phyloP scores from a whole-genome alignment of 192 early-diverging fungal species.

The Linnemannia zychae region DNA sequence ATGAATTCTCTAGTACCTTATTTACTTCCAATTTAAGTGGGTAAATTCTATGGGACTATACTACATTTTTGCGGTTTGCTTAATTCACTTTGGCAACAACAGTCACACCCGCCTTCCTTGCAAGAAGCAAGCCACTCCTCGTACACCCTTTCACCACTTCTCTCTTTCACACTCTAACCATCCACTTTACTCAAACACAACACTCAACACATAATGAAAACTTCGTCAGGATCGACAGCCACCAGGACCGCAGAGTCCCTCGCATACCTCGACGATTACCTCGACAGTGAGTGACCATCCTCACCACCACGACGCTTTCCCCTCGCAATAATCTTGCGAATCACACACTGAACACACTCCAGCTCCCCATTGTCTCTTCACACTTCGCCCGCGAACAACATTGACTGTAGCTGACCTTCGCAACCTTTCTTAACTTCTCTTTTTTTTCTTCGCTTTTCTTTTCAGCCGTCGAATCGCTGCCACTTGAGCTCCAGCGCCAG shows the following conservation, averaged over 20 bases:
- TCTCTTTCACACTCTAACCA: background rate
- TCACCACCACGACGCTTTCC: background rate
- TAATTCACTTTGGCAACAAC: no score
- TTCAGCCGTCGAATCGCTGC: conserved; percentile 80
- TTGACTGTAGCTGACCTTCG: background rate
- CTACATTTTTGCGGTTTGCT: no score
- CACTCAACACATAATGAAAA: conserved; percentile 28
- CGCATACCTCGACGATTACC: conserved; percentile 89
- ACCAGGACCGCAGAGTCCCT: conserved; percentile 61
- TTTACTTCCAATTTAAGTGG: background rate
- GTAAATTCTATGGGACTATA: background rate
- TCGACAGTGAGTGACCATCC: conserved; percentile 81
- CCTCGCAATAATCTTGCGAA: background rate
- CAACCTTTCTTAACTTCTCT: background rate
- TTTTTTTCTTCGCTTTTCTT: background rate
- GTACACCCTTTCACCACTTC: background rate
- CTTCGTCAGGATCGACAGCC: conserved; percentile 30
- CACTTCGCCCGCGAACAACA: background rate
- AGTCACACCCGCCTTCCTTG: no score
- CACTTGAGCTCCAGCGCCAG: conserved; percentile 84
- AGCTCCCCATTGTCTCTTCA: conserved; percentile 26
- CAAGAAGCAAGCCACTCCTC: no score
- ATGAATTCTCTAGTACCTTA: background rate
- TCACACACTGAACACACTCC: conserved; percentile 28
- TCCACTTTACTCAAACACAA: background rate